Conservation (phyloP, 1,284 basidiomycete genomes). For the Fomitiporia mediterranea region DNA sequence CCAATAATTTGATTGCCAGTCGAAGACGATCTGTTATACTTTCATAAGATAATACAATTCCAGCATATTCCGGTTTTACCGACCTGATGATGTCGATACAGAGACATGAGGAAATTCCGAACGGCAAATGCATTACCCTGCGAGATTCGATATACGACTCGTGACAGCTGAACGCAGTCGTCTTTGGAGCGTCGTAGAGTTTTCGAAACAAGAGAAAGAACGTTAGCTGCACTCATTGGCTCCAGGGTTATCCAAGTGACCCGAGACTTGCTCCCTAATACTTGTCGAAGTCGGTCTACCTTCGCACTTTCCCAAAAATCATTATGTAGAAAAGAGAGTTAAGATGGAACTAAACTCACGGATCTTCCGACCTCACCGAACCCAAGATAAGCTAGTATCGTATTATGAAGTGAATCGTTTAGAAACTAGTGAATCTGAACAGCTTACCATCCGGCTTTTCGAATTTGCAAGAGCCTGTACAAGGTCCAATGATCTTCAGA, state of each 20-base stretch:
- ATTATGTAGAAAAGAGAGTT: constrained; percentile 2
- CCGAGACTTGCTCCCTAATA: constrained; percentile 51
- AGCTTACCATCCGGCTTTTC: constrained; percentile 53
- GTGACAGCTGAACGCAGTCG: constrained; percentile 48
- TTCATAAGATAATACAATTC: neutral
- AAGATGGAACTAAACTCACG: constrained; percentile 36
- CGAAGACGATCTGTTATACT: constrained; percentile 47
- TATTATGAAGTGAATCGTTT: constrained; percentile 6
- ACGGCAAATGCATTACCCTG: constrained; percentile 65
- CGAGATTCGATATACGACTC: constrained; percentile 51
- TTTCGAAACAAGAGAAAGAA: constrained; percentile 54
- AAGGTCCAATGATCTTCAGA: constrained; percentile 54
- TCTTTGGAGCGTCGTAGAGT: constrained; percentile 57
- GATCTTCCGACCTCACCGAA: constrained; percentile 56
- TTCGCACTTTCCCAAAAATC: constrained; percentile 41
- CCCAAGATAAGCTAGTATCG: constrained; percentile 53
- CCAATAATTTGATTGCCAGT: constrained; percentile 60
- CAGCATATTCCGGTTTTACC: constrained; percentile 3
- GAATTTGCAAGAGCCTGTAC: constrained; percentile 59
- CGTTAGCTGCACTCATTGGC: constrained; percentile 49
- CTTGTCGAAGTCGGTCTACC: constrained; percentile 37
- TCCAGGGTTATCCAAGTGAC: constrained; percentile 64
- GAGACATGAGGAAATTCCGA: constrained; percentile 51
- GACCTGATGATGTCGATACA: constrained; percentile 45
- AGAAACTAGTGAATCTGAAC: constrained; percentile 4